A percentile compares a stretch with the other conserved stretches of the same genome.
These are phyloP conservation scores for Chalciporus sp. DNA, from an alignment of 1,284 basidiomycete genomes.

Conservation along the genomic window DNA sequence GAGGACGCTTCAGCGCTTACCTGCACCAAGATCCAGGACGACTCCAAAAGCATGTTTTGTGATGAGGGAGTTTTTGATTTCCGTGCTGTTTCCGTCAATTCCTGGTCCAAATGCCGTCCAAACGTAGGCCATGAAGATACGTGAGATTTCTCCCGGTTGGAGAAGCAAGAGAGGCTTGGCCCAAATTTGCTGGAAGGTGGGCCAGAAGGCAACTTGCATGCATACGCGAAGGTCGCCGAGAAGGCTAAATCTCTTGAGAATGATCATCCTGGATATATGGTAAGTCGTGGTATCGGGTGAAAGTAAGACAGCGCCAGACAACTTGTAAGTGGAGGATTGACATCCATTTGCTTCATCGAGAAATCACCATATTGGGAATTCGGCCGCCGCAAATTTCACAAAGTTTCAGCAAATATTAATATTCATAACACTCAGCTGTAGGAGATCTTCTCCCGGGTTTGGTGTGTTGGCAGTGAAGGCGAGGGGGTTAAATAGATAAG, in stretches of 20 bases:
- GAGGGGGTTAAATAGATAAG: no score
- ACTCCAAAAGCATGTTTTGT: conserved; percentile 56
- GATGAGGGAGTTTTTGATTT: conserved; percentile 53
- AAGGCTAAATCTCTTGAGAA: conserved; percentile 16
- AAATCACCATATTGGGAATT: conserved; percentile 3
- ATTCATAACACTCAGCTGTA: no score
- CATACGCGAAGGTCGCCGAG: conserved; percentile 41
- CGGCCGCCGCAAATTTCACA: neutral
- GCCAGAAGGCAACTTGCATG: conserved; percentile 45
- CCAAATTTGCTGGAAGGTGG: conserved; percentile 49
- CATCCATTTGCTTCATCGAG: neutral
- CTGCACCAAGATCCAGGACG: conserved; percentile 73
- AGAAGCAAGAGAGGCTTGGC: conserved; percentile 48
- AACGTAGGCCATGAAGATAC: conserved; percentile 59
- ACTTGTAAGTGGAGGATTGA: no score
- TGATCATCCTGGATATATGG: conserved; percentile 8
- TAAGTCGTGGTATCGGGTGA: conserved; percentile 5
- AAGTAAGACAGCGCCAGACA: no score
- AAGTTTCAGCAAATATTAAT: no score
- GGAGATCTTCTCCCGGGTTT: no score
- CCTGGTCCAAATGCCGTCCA: conserved; percentile 57
- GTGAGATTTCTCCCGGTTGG: conserved; percentile 48
- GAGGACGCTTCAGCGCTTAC: conserved; percentile 22
- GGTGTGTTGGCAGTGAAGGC: no score
- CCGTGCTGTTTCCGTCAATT: conserved; percentile 45